Conservation (phyloP, 805 yeast genomes). For the Cyberlindnera subsufficiens region DNA sequence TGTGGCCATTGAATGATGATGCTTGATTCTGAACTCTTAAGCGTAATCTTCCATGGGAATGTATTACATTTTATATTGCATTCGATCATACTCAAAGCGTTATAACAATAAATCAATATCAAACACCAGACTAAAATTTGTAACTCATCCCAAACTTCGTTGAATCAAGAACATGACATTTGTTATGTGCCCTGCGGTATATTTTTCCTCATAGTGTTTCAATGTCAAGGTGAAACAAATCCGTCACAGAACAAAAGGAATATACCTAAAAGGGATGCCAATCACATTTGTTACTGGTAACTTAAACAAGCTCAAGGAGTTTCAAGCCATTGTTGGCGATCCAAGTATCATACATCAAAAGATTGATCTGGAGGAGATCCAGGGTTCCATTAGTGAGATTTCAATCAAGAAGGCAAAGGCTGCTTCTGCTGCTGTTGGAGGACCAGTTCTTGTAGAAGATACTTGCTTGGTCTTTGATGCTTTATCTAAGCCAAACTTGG, state of each 20-base stretch:
- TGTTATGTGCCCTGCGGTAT: neutral
- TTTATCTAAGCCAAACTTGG: conserved; percentile 43
- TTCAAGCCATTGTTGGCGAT: conserved; percentile 61
- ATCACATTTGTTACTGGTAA: conserved; percentile 85
- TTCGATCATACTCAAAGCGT: too few relatives aligned
- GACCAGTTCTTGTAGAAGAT: conserved; percentile 93
- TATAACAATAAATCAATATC: too few relatives aligned
- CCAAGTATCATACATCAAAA: conserved; percentile 50
- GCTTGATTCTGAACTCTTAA: neutral
- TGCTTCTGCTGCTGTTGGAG: conserved; percentile 57
- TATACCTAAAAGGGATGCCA: conserved; percentile 9
- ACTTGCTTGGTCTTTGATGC: conserved; percentile 86
- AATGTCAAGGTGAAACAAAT: neutral
- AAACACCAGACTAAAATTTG: too few relatives aligned
- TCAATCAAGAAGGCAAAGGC: conserved; percentile 72
- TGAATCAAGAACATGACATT: conserved; percentile 8
- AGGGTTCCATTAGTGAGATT: conserved; percentile 80
- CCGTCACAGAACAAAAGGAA: neutral
- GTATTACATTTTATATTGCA: neutral
- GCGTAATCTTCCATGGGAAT: neutral
- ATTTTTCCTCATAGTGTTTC: neutral
- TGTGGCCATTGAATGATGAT: conserved; percentile 2
- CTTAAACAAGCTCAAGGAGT: conserved; percentile 81
- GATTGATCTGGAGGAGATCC: conserved; percentile 85
- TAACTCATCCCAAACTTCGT: neutral